Evolutionary conservation across 2,329 filamentous ascomycete genomes (phyloP).

Genomic region (Albifimbria verrucaria): DNA sequence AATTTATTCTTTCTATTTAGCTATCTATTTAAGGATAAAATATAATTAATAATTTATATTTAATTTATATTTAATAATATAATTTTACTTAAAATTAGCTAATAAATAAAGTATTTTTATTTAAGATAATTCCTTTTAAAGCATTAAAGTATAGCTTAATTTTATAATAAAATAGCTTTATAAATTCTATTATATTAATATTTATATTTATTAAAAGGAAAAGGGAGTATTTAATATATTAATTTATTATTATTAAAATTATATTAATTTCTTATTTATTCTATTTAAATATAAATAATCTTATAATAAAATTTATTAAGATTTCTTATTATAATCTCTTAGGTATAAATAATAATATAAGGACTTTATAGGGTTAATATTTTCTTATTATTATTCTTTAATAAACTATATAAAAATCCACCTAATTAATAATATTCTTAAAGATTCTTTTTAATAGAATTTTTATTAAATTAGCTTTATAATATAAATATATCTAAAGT

Average conservation of each 20-base stretch:
- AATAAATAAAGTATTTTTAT: background rate
- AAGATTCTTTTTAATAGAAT: constrained; percentile 1
- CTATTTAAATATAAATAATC: background rate
- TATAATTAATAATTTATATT: background rate
- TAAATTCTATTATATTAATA: background rate
- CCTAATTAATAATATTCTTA: constrained; percentile 2
- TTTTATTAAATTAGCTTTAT: constrained; percentile 1
- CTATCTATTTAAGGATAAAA: background rate
- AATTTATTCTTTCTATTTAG: constrained; percentile 1
- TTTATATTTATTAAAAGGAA: background rate
- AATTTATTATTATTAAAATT: constrained; percentile 2
- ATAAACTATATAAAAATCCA: background rate
- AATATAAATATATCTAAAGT: constrained; percentile 1
- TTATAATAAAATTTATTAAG: constrained; percentile 2
- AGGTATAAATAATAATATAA: background rate
- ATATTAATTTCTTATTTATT: background rate
- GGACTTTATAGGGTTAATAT: background rate
- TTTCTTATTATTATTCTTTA: background rate
- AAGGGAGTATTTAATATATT: background rate
- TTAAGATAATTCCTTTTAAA: background rate
- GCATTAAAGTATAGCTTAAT: background rate
- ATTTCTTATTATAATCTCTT: background rate
- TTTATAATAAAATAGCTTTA: background rate
- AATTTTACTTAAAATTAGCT: background rate
- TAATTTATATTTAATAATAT: constrained; percentile 2